A percentile compares a stretch with the other conserved stretches of the same genome.
Conservation (phyloP, 2,329 filamentous ascomycete species). For the Penicillium olsonii region DNA sequence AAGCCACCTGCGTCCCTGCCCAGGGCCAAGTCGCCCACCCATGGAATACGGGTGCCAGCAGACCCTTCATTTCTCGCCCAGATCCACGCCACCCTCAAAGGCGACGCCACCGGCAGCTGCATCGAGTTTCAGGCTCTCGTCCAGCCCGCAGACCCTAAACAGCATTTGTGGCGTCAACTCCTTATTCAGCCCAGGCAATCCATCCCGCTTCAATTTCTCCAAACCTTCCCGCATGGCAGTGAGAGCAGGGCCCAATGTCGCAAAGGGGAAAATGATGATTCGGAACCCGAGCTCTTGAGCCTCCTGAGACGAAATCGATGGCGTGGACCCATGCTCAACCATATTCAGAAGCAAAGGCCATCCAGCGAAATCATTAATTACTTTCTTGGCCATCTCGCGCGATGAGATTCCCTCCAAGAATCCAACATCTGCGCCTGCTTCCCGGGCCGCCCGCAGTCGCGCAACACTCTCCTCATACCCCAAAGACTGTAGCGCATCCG, state of each 20-base stretch:
- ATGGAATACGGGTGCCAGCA: not conserved
- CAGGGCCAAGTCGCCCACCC: not conserved
- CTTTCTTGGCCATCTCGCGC: slow-evolving; percentile 38
- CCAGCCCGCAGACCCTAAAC: slow-evolving; percentile 47
- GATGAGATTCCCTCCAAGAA: slow-evolving; percentile 46
- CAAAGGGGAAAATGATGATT: slow-evolving; percentile 47
- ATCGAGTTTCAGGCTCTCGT: slow-evolving; percentile 45
- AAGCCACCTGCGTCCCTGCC: not conserved
- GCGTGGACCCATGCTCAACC: slow-evolving; percentile 47
- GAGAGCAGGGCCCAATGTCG: slow-evolving; percentile 40
- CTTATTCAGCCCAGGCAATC: slow-evolving; percentile 32
- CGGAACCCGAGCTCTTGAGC: slow-evolving; percentile 44
- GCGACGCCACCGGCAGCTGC: slow-evolving; percentile 39
- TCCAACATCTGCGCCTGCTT: slow-evolving; percentile 44
- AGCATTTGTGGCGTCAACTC: slow-evolving; percentile 41
- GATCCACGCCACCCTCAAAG: slow-evolving; percentile 35
- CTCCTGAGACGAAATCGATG: slow-evolving; percentile 40
- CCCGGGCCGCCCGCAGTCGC: slow-evolving; percentile 42
- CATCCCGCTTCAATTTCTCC: slow-evolving; percentile 40
- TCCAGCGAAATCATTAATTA: slow-evolving; percentile 37
- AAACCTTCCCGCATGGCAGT: slow-evolving; percentile 38
- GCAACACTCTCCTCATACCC: slow-evolving; percentile 45
- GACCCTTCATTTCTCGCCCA: slow-evolving; percentile 20
- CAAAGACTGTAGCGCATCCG: slow-evolving; percentile 38
- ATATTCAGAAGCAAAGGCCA: slow-evolving; percentile 48